Conservation (phyloP, 441 rosid species). For the Capsella rubella region DNA sequence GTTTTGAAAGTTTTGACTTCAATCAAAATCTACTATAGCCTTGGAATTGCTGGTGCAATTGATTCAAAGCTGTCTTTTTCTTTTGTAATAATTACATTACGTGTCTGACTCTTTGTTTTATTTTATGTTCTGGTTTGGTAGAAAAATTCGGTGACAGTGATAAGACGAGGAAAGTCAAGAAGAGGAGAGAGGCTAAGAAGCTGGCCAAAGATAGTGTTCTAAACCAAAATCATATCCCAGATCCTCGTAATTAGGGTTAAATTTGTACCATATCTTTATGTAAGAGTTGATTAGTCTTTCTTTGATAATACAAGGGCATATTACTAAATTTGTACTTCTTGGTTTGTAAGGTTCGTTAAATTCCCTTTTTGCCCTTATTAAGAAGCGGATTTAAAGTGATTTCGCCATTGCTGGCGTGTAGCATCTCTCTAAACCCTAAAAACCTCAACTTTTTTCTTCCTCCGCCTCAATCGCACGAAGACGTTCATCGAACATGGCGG, state of each 20-base stretch:
- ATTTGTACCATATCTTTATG: neutral
- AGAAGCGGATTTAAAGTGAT: neutral
- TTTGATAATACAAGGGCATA: constrained; percentile 20
- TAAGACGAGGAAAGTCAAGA: constrained; percentile 51
- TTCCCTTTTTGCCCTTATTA: neutral
- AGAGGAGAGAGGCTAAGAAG: constrained; percentile 64
- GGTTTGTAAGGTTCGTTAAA: neutral
- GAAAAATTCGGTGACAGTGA: constrained; percentile 33
- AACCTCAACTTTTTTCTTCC: constrained; percentile 8
- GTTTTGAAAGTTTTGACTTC: constrained; percentile 4
- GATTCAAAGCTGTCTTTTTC: constrained; percentile 16
- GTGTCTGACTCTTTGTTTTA: neutral
- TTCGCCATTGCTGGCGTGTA: neutral
- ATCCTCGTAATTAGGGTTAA: neutral
- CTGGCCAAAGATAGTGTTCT: constrained; percentile 46
- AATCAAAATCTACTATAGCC: constrained; percentile 6
- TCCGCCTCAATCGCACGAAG: constrained; percentile 18
- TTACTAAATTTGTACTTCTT: constrained; percentile 19
- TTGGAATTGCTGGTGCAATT: constrained; percentile 5
- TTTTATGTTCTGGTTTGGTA: constrained; percentile 26
- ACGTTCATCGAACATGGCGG: constrained; percentile 56
- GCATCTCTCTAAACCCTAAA: constrained; percentile 37
- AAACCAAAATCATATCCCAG: neutral
- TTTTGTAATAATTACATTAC: constrained; percentile 9
- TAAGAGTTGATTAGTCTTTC: neutral